Conservation (phyloP, 331 rosid genomes). For the Phaseolus coccineus region DNA sequence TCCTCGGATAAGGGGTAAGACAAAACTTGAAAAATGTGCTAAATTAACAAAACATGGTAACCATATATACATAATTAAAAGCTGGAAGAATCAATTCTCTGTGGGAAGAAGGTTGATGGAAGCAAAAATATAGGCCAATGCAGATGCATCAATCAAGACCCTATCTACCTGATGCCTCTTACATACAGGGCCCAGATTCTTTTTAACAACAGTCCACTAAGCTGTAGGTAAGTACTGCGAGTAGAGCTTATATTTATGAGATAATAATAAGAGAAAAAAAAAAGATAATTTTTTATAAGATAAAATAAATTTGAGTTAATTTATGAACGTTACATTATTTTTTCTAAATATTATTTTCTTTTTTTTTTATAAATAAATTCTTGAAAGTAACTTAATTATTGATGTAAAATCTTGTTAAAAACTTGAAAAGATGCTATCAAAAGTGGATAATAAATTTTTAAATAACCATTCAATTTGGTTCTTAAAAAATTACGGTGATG, state of each 20-base stretch:
- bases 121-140: slow-evolving; percentile 20
- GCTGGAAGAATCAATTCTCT: slow-evolving; percentile 44
- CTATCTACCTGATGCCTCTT: slow-evolving; percentile 24
- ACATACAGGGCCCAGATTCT: slow-evolving; percentile 5
- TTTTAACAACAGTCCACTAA: slow-evolving; percentile 31
- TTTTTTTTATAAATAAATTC: too few relatives aligned
- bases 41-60: slow-evolving; percentile 30
- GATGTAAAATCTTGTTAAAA: too few relatives aligned
- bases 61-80: slow-evolving; percentile 29
- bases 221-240: neutral
- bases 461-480: too few relatives aligned
- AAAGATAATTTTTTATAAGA: too few relatives aligned
- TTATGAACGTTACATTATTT: too few relatives aligned
- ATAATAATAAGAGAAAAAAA: too few relatives aligned
- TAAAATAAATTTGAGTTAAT: too few relatives aligned
- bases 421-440: too few relatives aligned
- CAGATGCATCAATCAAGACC: slow-evolving; percentile 35
- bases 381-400: too few relatives aligned
- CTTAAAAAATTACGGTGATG: too few relatives aligned
- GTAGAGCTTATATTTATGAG: neutral
- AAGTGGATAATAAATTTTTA: too few relatives aligned
- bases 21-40: slow-evolving; percentile 41
- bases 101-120: slow-evolving; percentile 23
- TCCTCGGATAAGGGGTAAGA: slow-evolving; percentile 21
- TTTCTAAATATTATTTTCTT: too few relatives aligned